phyloP scores from a whole-genome alignment of 768 basidiomycete genomes.

The Lactifluus echinatus region DNA sequence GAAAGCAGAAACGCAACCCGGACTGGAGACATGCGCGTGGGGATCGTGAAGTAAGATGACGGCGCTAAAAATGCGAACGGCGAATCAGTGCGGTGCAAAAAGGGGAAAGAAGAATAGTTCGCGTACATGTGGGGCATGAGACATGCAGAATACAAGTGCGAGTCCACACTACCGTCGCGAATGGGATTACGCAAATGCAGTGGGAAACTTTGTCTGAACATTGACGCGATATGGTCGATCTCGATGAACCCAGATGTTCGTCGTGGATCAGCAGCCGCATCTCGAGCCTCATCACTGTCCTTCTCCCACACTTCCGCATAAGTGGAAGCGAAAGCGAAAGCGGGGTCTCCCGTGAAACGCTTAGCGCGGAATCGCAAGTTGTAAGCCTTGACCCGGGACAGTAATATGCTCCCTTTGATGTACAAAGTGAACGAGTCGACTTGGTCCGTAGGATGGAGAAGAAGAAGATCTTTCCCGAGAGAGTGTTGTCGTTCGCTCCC shows the following conservation, averaged over 20 bases:
- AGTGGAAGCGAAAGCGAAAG: slow-evolving; percentile 30
- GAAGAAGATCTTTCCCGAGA: slow-evolving; percentile 50
- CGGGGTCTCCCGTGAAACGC: slow-evolving; percentile 50
- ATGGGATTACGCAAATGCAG: slow-evolving; percentile 29
- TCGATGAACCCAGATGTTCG: slow-evolving; percentile 26
- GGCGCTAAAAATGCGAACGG: slow-evolving; percentile 34
- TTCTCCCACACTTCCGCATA: slow-evolving; percentile 16
- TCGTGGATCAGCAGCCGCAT: slow-evolving; percentile 24
- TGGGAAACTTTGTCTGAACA: slow-evolving; percentile 24
- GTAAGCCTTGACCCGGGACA: slow-evolving; percentile 55
- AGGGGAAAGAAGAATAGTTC: slow-evolving; percentile 28
- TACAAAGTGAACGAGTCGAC: slow-evolving; percentile 67
- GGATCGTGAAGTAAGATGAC: slow-evolving; percentile 69
- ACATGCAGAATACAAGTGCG: slow-evolving; percentile 25
- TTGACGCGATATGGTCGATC: slow-evolving; percentile 24
- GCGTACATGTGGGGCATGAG: slow-evolving; percentile 26
- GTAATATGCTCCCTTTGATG: slow-evolving; percentile 57
- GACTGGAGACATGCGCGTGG: slow-evolving; percentile 50
- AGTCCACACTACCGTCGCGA: slow-evolving; percentile 33
- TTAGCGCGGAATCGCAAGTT: slow-evolving; percentile 56
- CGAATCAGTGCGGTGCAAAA: slow-evolving; percentile 18
- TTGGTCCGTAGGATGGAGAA: slow-evolving; percentile 49
- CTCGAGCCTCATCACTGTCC: neutral
- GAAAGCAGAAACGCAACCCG: slow-evolving; percentile 58
- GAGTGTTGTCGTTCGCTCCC: slow-evolving; percentile 58